A percentile compares a stretch with the other conserved stretches of the same genome.
phyloP scores from a whole-genome alignment of 352 stramenopile species.

The Thalassiosira livingstoniorum region DNA sequence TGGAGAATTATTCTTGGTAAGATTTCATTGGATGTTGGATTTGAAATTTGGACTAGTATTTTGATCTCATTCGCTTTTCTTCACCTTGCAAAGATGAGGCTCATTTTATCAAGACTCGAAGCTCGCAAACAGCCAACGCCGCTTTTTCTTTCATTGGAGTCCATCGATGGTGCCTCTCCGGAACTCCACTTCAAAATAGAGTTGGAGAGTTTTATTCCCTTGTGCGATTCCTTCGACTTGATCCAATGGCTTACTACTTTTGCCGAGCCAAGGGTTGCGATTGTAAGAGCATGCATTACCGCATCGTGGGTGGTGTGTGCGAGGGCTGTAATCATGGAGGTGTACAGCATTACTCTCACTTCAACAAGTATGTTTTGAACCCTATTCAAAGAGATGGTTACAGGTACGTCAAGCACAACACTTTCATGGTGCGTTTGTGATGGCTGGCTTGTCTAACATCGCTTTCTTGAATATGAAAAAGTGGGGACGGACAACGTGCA shows the following conservation, averaged over 20 bases:
- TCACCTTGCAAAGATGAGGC: conserved; percentile 66
- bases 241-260: conserved; percentile 98
- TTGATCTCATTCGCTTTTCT: conserved; percentile 1
- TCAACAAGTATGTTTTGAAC: conserved; percentile 98
- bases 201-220: conserved; percentile 96
- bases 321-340: conserved; percentile 92
- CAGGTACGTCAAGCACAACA: not conserved
- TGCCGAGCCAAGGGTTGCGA: conserved; percentile 90
- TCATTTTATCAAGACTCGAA: conserved; percentile 79
- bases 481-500: conserved; percentile 85
- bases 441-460: conserved; percentile 9
- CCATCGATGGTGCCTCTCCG: conserved; percentile 98
- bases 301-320: conserved; percentile 84
- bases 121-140: conserved; percentile 94
- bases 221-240: conserved; percentile 96
- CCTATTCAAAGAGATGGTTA: conserved; percentile 96
- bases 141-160: conserved; percentile 96
- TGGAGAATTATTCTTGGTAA: conserved; percentile 93
- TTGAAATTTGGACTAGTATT: not conserved
- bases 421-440: not conserved
- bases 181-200: conserved; percentile 91
- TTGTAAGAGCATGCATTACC: conserved; percentile 87
- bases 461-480: not conserved
- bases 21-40: not conserved
- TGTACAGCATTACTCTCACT: conserved; percentile 97